A percentile compares a stretch with the other conserved stretches of the same genome.
Evolutionary conservation across 164 flowering plant genomes (phyloP).

Genomic region (Vitis cinerea): DNA sequence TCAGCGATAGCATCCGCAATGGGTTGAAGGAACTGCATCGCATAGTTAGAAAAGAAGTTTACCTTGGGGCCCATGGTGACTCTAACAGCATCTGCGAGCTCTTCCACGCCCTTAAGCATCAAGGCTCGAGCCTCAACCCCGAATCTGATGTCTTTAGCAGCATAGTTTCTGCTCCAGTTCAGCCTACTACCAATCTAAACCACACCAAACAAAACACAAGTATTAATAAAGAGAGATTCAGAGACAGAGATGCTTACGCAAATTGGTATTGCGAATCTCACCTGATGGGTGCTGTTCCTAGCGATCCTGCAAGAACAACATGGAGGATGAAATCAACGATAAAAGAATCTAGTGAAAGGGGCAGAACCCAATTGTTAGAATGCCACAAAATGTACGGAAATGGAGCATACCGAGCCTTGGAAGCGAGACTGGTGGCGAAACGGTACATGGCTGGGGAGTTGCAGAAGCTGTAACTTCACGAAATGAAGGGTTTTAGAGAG

Average conservation of each 20-base stretch:
- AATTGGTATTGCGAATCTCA: slow-evolving; percentile 4
- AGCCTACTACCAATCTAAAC: slow-evolving; percentile 63
- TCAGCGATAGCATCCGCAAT: no score
- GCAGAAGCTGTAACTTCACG: not conserved
- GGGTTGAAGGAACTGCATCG: no score
- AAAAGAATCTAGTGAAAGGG: not conserved
- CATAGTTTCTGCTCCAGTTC: slow-evolving; percentile 86
- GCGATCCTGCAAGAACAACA: slow-evolving; percentile 36
- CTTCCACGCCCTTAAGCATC: slow-evolving; percentile 96
- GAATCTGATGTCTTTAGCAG: slow-evolving; percentile 87
- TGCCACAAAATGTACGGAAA: not conserved
- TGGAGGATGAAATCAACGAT: no score
- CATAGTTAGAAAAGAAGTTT: not conserved
- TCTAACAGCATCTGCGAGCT: slow-evolving; percentile 92
- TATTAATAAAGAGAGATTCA: not conserved
- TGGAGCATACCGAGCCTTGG: slow-evolving; percentile 41
- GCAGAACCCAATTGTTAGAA: not conserved
- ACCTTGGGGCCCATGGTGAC: slow-evolving; percentile 99
- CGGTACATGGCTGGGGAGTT: slow-evolving; percentile 42
- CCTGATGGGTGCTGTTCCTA: slow-evolving; percentile 39
- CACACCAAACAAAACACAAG: slow-evolving; percentile 3
- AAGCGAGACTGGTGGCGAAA: slow-evolving; percentile 45
- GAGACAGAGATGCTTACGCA: not conserved
- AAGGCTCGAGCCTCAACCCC: slow-evolving; percentile 89
- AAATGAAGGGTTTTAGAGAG: not conserved